Percentiles rank a stretch among this genome's conserved stretches.
Evolutionary conservation across 2,329 filamentous ascomycete genomes (phyloP).

Genomic region (Tolypocladium tropicale): DNA sequence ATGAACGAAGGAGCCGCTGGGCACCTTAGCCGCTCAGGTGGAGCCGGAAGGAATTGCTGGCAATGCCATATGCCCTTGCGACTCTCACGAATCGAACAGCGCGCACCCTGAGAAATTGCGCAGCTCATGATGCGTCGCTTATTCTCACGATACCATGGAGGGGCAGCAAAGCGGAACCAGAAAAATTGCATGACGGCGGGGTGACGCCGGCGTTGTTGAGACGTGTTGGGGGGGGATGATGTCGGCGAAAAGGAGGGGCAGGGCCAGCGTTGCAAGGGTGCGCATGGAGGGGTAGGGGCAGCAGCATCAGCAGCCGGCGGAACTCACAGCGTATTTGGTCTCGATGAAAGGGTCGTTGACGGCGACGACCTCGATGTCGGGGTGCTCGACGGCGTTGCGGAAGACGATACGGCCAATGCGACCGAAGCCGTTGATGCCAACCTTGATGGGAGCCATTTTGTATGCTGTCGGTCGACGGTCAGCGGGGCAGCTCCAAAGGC

Average conservation of each 20-base stretch:
- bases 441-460: constrained; percentile 51
- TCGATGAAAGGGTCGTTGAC: constrained; percentile 99
- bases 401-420: constrained; percentile 99
- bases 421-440: constrained; percentile 99
- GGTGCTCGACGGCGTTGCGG: constrained; percentile 90
- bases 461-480: constrained; percentile 4
- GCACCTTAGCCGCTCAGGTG: neutral
- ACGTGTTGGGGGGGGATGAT: neutral
- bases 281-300: constrained; percentile 2
- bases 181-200: neutral
- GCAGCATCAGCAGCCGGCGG: constrained; percentile 1
- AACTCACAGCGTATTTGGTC: constrained; percentile 87
- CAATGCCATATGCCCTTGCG: neutral
- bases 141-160: neutral
- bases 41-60: neutral
- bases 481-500: neutral
- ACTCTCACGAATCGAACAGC: neutral
- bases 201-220: neutral
- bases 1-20: neutral
- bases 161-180: neutral
- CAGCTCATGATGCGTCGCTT: neutral
- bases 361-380: constrained; percentile 83
- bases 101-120: neutral
- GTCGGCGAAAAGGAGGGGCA: constrained; percentile 6
- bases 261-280: constrained; percentile 5